Conservation (phyloP, 441 rosid genomes). For the Adansonia madagascariensis region DNA sequence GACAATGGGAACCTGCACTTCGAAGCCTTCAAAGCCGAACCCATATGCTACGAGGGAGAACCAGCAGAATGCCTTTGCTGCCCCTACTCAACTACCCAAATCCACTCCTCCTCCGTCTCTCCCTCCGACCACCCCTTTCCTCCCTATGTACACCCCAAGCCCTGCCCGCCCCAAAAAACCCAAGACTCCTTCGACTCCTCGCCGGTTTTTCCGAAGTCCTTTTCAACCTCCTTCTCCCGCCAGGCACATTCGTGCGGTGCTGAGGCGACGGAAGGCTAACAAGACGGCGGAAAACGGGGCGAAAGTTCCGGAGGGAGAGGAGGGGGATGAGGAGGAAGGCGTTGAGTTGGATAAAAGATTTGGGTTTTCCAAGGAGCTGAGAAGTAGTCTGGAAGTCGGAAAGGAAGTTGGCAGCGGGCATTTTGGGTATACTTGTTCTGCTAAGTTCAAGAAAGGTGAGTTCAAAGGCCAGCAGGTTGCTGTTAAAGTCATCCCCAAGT, state of each 20-base stretch:
- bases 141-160: constrained; percentile 75
- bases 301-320: constrained; percentile 51
- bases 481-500: constrained; percentile 87
- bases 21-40: constrained; percentile 73
- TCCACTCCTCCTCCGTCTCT: constrained; percentile 34
- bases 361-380: constrained; percentile 82
- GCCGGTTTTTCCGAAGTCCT: constrained; percentile 57
- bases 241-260: constrained; percentile 77
- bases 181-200: constrained; percentile 66
- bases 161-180: constrained; percentile 58
- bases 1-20: constrained; percentile 73
- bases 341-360: constrained; percentile 82
- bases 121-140: constrained; percentile 61
- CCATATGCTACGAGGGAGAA: constrained; percentile 58
- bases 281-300: constrained; percentile 41
- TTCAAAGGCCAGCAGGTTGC: constrained; percentile 82
- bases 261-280: constrained; percentile 51
- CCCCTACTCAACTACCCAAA: constrained; percentile 39
- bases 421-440: constrained; percentile 96
- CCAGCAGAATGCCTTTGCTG: constrained; percentile 39
- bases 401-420: constrained; percentile 95
- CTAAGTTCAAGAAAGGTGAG: constrained; percentile 86
- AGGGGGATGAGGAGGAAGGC: constrained; percentile 25
- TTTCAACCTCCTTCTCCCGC: constrained; percentile 96
- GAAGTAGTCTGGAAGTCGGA: constrained; percentile 68